Evolutionary conservation across 164 flowering plant genomes (phyloP), one percentile per base, ranked within the genome.

Genomic region (Akebia trifoliata): DNA sequence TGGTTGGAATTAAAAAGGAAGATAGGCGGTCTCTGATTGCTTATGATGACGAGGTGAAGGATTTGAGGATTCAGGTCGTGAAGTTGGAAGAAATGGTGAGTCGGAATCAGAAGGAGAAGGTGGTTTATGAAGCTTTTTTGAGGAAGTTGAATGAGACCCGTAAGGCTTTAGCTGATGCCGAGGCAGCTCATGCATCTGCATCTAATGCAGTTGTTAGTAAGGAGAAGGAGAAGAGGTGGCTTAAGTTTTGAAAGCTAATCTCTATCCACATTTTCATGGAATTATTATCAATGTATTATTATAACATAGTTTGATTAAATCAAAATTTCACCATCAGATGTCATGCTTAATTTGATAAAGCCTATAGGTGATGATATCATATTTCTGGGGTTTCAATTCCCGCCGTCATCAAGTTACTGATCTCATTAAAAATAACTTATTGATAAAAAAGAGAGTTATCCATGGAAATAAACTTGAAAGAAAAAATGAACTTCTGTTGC

Each of bases 161-260:
- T 15, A 83, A 73, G 57, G 78, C 89, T n/a, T 69, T 93, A 58
- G 83, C 82, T 0, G 81, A 84, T 50, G 81, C 80, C 0, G 92
- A 82, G 74, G 81, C 90, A 5, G 74, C 78, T 56, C 94, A 84
- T 59, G 84, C 92, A 38, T 82, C 96, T 38, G 79, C 85, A 15
- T 78, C 88, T 20, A 69, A 77, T 57, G 87, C 86, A 20, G 78
- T 92, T 30, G 64, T 53, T 9, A 73, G 84, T 56, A 78, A 72
- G 72, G 97, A 87, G 64, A 85, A 84, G 57, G 95, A 92, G 75
- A 87, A 87, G 74, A 80, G 70, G 57, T 90, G 95, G 98, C 88
- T 89, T 6, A 92, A 90, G 64, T 92, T 92, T 67, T 88, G 75
- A 75, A 11, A 15, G 1, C 5, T 43, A 11, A 11, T 22, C 14